A percentile compares a stretch with the other conserved stretches of the same genome.
Conservation (phyloP, 129 eudicot species). For the Escallonia rubra region DNA sequence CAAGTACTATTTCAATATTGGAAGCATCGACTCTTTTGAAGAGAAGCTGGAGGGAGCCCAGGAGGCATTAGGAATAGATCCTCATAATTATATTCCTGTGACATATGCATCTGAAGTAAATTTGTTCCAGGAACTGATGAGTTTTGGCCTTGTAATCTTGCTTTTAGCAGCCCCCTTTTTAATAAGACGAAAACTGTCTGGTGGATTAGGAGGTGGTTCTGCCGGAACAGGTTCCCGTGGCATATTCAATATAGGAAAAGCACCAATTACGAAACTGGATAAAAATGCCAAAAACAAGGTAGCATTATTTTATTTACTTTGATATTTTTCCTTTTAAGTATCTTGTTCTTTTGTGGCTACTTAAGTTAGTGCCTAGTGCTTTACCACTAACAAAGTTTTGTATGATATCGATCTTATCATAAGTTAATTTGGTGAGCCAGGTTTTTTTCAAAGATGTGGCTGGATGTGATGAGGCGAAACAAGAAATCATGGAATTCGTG, state of each 20-base stretch:
- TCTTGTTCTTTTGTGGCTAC: not conserved
- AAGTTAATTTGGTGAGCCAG: constrained; percentile 17
- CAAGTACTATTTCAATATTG: constrained; percentile 58
- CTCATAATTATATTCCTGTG: constrained; percentile 64
- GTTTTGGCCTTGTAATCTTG: constrained; percentile 65
- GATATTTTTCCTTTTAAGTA: not conserved
- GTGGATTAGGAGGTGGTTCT: constrained; percentile 74
- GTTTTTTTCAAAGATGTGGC: constrained; percentile 70
- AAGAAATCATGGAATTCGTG: constrained; percentile 77
- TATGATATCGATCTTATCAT: not conserved
- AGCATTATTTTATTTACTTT: constrained; percentile 1
- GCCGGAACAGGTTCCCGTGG: constrained; percentile 79
- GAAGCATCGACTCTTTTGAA: constrained; percentile 69
- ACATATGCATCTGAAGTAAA: constrained; percentile 62
- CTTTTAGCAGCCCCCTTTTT: constrained; percentile 56
- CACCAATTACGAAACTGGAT: constrained; percentile 61
- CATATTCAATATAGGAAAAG: constrained; percentile 69
- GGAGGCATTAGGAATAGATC: constrained; percentile 55
- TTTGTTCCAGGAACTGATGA: constrained; percentile 71
- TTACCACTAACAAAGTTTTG: not conserved
- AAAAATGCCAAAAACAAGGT: constrained; percentile 79
- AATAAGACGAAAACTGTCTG: constrained; percentile 69
- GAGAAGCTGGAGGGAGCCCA: constrained; percentile 79
- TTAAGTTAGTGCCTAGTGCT: not conserved
- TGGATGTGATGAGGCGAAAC: constrained; percentile 82